Evolutionary conservation across 2,329 filamentous ascomycete genomes (phyloP), one percentile per base, ranked within the genome.

Genomic region (Venturia effusa): DNA sequence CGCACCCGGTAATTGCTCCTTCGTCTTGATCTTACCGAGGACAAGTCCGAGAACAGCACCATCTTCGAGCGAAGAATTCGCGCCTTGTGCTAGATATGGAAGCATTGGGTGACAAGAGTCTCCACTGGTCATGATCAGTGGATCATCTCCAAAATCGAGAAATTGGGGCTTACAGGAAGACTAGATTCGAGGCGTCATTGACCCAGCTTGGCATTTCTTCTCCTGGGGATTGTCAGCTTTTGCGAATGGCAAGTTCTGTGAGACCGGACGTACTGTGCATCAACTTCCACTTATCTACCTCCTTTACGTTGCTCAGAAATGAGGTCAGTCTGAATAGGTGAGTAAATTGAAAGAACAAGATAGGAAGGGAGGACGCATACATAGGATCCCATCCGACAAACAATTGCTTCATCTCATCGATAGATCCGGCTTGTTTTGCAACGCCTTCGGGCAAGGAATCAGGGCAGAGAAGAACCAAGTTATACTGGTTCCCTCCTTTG

Each of bases 261-360:
- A 17, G 27, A 67, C 62, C 13, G 4, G 41, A 59, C 65, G 57
- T 40, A 66, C 68, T 69, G 51, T 83, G 79, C 83, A 88, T 85
- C 40, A 90, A 71, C 70, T 84, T 87, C 88, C 87, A 90, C 71
- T 89, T 89, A 45, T 85, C 81, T 0, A 88, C 84, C 1, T 74
- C 78, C 43, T 82, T 79, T 0, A 88, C 84, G 54, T 80, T 78
- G 3, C 74, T 73, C 15, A 81, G 71, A 59, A 81, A 77, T 19
- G 71, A 70, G 27, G 73, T 79, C 61, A 78, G 68, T 19, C 69
- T 70, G 64, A 10, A 27, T 19, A 27, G 10, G 8, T 30, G 13
- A 55, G 59, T 60, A 24, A 27, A 34, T 2, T 41, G 19, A 8
- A 41, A 60, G 11, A 64, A 51, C 27, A 62, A 61, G 17, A 70